Evolutionary conservation across 1,284 basidiomycete genomes (phyloP).

Genomic region (Stygiomarasmius scandens): DNA sequence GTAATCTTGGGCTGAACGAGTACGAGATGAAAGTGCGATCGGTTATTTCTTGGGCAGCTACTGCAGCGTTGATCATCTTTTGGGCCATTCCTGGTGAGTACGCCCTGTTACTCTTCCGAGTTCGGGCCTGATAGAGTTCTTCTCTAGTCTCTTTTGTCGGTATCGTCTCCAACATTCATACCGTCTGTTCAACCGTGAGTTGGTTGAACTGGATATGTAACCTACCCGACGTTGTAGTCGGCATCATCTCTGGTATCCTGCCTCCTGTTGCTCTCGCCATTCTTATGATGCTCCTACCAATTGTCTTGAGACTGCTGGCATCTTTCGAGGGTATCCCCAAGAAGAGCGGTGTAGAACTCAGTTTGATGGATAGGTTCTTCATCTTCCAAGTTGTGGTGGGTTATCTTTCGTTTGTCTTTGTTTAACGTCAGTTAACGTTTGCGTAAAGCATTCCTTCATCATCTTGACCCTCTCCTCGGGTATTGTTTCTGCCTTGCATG

Average conservation of each 20-base stretch:
- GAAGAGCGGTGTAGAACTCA: constrained; percentile 82
- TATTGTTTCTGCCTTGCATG: constrained; percentile 69
- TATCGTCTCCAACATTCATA: constrained; percentile 79
- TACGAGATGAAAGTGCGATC: constrained; percentile 70
- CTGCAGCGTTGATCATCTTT: constrained; percentile 67
- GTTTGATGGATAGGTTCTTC: constrained; percentile 91
- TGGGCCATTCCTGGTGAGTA: constrained; percentile 73
- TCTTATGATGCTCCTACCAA: constrained; percentile 90
- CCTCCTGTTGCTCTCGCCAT: constrained; percentile 85
- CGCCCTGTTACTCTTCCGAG: background rate
- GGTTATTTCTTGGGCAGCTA: constrained; percentile 62
- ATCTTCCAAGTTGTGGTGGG: constrained; percentile 87
- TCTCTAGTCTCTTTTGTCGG: constrained; percentile 80
- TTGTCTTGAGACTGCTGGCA: constrained; percentile 78
- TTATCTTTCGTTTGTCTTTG: constrained; percentile 32
- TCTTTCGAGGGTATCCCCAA: constrained; percentile 84
- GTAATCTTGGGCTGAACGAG: constrained; percentile 85
- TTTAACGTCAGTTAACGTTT: too few relatives aligned
- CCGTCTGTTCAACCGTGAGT: constrained; percentile 62
- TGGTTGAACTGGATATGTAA: constrained; percentile 88
- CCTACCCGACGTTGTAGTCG: constrained; percentile 65
- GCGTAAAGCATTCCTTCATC: constrained; percentile 92
- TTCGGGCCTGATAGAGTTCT: background rate
- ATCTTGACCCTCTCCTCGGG: constrained; percentile 85
- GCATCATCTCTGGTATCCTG: constrained; percentile 88